Evolutionary conservation across 192 early-diverging fungal species (phyloP), one percentile per base, ranked within the genome.

Genomic region (Ambispora gerdemannii): DNA sequence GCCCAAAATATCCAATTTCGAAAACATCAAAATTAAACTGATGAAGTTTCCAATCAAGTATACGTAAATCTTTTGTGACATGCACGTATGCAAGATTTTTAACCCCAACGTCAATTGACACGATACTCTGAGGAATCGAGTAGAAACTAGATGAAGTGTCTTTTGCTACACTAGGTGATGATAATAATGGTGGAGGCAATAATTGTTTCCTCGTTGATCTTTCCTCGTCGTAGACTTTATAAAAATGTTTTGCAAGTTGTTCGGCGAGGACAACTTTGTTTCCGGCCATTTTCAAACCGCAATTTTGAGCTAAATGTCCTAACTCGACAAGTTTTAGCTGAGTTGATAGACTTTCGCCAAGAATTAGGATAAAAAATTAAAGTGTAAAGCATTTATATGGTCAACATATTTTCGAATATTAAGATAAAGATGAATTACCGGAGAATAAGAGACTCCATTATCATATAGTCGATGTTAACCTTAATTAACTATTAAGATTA

Each of bases 11-110:
- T 33, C 33, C 19, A 15, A 19, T 27, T 3, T 33, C 30, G 33
- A 60, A 60, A 17, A 19, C n/a, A 32, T 60, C 31, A 1, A 60
- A 17, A 19, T 60, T 19, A 4, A 60, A 33, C 2, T 22, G 6
- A 15, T 30, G 17, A 30, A n/a, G 28, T 60, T 60, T 60, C 58
- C 58, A 60, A 19, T 60, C 58, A 30, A 60, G 11, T 32, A 60
- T 60, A 32, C 31, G 27, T 17, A 30, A 60, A 60, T 33, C 28
- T 17, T 22, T 30, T 31, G 58, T 60, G n/a, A 60, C 15, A 60
- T 60, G 58, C 28, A 19, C 31, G n/a, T 60, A 60, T 19, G 58
- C 58, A 8, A 60, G 33, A 33, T 60, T 60, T 32, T 60, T 60
- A 32, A 32, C 2, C n/a, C 58, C 58, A 30, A 60, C 33, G 17